phyloP scores from a whole-genome alignment of 768 basidiomycete genomes.

The Boletus sp. region DNA sequence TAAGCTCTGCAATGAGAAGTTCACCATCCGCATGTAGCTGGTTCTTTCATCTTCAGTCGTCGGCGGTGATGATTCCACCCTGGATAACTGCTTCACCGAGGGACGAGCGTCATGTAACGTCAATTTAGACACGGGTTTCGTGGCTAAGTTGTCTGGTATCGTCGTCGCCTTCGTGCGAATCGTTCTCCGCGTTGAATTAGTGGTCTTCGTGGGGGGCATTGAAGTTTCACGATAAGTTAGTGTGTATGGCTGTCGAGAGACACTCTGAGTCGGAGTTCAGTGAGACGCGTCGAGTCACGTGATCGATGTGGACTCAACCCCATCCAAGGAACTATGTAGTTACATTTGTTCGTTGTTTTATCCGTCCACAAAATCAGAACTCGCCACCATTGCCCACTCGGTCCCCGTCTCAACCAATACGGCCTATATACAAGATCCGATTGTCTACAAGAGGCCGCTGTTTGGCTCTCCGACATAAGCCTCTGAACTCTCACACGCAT shows the following conservation, averaged over 20 bases:
- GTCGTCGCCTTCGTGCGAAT: slow-evolving; percentile 13
- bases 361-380: background rate
- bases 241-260: background rate
- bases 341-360: background rate
- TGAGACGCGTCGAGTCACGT: slow-evolving; percentile 15
- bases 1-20: slow-evolving; percentile 56
- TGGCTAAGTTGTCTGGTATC: background rate
- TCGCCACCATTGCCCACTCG: background rate
- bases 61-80: background rate
- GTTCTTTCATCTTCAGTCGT: slow-evolving; percentile 37
- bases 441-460: slow-evolving; percentile 1
- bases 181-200: slow-evolving; percentile 5
- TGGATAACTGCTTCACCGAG: slow-evolving; percentile 24
- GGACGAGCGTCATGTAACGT: slow-evolving; percentile 28
- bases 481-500: background rate
- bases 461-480: slow-evolving; percentile 5
- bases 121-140: slow-evolving; percentile 27
- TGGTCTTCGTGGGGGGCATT: slow-evolving; percentile 13
- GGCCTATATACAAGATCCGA: background rate
- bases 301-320: background rate
- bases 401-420: background rate
- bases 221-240: background rate
- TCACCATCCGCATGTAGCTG: slow-evolving; percentile 60
- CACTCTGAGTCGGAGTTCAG: background rate
- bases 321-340: too few relatives aligned